Conservation (phyloP, 192 early-diverging fungal species). For the Rhizophagus prolifer region DNA sequence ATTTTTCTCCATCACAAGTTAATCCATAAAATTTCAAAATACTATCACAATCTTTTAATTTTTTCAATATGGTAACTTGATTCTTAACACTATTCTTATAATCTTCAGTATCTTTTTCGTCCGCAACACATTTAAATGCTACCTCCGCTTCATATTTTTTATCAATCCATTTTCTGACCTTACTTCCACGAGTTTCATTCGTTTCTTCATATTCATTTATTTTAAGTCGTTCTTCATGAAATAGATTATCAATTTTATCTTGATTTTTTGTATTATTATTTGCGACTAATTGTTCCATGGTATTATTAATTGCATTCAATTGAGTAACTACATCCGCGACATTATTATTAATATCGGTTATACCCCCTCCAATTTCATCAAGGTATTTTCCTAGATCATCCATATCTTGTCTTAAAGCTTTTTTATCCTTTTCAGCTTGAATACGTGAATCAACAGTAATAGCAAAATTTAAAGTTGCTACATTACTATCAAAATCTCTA, state of each 20-base stretch:
- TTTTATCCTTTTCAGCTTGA: not conserved
- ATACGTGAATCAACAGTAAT: not conserved
- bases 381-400: not conserved
- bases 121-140: not conserved
- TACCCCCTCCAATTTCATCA: not conserved
- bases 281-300: not conserved
- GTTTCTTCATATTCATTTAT: not conserved
- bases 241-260: not conserved
- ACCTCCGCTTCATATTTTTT: not conserved
- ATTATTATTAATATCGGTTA: not conserved
- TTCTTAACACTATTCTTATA: not conserved
- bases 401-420: not conserved
- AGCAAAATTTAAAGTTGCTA: not conserved
- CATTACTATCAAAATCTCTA: not conserved
- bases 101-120: not conserved
- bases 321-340: not conserved
- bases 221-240: not conserved
- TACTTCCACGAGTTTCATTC: not conserved
- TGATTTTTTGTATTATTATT: not conserved
- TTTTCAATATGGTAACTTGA: constrained; percentile 17
- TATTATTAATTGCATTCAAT: not conserved
- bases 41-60: not conserved
- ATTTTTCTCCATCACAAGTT: not conserved
- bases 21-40: constrained; percentile 19
- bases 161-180: not conserved